These are phyloP conservation scores for Hippophae gyantsensis DNA, from an alignment of 306 rosid species.

Conservation along the genomic window DNA sequence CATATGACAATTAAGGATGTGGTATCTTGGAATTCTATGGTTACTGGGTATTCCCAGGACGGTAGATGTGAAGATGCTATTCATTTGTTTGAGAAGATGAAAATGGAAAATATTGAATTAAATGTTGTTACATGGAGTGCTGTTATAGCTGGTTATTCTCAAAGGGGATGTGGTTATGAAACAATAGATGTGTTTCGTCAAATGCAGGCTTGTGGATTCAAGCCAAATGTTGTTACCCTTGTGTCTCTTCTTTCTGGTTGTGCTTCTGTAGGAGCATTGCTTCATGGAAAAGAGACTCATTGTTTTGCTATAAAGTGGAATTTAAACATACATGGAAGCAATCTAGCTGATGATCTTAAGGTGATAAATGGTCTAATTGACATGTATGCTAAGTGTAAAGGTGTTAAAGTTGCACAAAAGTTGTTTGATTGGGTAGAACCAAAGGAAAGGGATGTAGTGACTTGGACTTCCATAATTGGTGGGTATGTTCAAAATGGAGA, in stretches of 20 bases:
- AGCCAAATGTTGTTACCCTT: conserved; percentile 64
- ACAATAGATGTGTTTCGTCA: conserved; percentile 61
- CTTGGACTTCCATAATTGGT: conserved; percentile 86
- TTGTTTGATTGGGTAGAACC: conserved; percentile 50
- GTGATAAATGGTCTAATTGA: conserved; percentile 74
- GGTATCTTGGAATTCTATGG: conserved; percentile 88
- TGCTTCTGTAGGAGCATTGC: conserved; percentile 62
- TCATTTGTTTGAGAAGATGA: conserved; percentile 57
- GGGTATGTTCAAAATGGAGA: conserved; percentile 89
- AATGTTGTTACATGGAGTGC: conserved; percentile 89
- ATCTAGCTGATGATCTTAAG: conserved; percentile 44
- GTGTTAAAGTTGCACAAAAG: conserved; percentile 31
- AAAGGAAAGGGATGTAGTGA: conserved; percentile 55
- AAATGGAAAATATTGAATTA: conserved; percentile 40
- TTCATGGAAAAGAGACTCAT: conserved; percentile 65
- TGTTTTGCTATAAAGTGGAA: conserved; percentile 54
- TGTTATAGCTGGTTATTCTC: conserved; percentile 72
- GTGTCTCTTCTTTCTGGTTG: conserved; percentile 77
- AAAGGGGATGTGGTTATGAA: conserved; percentile 56
- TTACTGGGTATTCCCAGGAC: conserved; percentile 68
- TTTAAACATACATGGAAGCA: conserved; percentile 30
- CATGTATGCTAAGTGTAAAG: conserved; percentile 77
- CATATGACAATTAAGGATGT: conserved; percentile 68
- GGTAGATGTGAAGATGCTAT: conserved; percentile 55
- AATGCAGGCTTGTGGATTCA: conserved; percentile 45